These are phyloP conservation scores for Diplotaxis tenuifolia DNA, from an alignment of 345 rosid genomes.

Conservation along the genomic window DNA sequence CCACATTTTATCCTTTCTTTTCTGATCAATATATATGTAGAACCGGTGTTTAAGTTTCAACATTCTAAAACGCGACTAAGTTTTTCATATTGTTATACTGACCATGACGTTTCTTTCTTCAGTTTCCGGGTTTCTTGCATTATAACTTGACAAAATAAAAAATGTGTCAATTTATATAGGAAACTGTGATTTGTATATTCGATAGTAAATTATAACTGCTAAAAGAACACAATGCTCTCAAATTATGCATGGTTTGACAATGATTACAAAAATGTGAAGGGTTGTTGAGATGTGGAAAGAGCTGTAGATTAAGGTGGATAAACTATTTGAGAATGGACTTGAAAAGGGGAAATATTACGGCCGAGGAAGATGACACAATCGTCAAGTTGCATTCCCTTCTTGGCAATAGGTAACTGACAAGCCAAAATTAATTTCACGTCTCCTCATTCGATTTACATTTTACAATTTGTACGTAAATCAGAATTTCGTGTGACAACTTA, in stretches of 20 bases:
- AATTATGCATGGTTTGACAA: neutral
- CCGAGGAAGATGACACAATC: slow-evolving; percentile 71
- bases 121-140: neutral
- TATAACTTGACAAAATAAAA: neutral
- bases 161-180: neutral
- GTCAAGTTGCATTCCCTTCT: slow-evolving; percentile 64
- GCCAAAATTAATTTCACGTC: neutral
- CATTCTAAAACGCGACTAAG: neutral
- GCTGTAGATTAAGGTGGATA: slow-evolving; percentile 93
- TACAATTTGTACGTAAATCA: neutral
- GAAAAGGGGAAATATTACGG: slow-evolving; percentile 80
- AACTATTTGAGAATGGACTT: slow-evolving; percentile 74
- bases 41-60: neutral
- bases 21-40: neutral
- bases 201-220: neutral
- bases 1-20: neutral
- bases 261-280: slow-evolving; percentile 36
- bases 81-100: neutral
- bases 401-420: slow-evolving; percentile 66
- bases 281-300: slow-evolving; percentile 85
- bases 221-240: neutral
- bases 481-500: neutral
- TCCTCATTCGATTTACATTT: neutral
- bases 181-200: neutral
- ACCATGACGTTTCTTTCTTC: neutral